These are phyloP conservation scores for Lichtheimia ornata DNA, from an alignment of 371 early-diverging fungal genomes.

Conservation along the genomic window DNA sequence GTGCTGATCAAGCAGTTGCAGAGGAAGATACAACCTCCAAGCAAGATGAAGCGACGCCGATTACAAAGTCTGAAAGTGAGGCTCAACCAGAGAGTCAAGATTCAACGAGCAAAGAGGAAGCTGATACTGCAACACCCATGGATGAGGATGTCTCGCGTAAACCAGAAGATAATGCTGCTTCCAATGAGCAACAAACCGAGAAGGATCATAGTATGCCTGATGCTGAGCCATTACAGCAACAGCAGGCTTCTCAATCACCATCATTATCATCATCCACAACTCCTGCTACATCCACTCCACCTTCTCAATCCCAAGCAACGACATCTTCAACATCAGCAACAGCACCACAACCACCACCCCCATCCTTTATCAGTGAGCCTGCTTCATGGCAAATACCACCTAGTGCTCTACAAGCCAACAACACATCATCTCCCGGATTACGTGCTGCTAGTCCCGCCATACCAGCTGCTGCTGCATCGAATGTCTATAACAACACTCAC, in stretches of 20 bases:
- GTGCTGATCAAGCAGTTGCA: too few relatives aligned
- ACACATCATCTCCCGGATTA: constrained; percentile 6
- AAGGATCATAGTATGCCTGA: not conserved
- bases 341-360: not conserved
- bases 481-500: not conserved
- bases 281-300: not conserved
- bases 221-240: not conserved
- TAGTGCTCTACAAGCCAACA: constrained; percentile 36
- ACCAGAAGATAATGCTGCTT: not conserved
- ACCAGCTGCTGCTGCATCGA: too few relatives aligned
- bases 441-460: constrained; percentile 2
- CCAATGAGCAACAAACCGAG: not conserved
- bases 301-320: not conserved
- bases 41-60: too few relatives aligned
- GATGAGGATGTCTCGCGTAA: not conserved
- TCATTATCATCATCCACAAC: too few relatives aligned
- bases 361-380: constrained; percentile 33
- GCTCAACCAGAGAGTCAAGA: too few relatives aligned
- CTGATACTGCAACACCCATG: not conserved
- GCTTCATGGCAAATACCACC: constrained; percentile 63
- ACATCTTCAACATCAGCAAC: not conserved
- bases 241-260: not conserved
- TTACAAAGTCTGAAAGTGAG: too few relatives aligned
- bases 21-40: too few relatives aligned
- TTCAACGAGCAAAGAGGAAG: not conserved